Base-by-base conservation (phyloP, 208 protist genomes). In the Acanthamoeba lenticulata region DNA sequence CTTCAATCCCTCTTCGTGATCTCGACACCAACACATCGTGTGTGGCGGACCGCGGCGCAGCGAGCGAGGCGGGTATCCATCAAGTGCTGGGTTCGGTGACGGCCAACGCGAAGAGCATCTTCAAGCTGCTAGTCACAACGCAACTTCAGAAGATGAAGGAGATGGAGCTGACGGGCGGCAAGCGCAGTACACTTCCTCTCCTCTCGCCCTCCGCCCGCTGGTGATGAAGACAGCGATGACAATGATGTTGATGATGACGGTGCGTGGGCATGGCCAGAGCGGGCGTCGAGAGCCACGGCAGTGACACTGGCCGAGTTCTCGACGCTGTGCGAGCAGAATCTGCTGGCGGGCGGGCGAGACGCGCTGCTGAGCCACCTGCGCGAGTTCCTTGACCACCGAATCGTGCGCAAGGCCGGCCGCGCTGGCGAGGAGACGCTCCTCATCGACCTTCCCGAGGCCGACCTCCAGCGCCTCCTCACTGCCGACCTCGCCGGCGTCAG, bases 231-330 rank as follows among this genome's bases (percentile, higher is more conserved):
- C n/a, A n/a, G n/a, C n/a, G 3, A n/a, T n/a, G n/a, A 77, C n/a
- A 24, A 65, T n/a, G n/a, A n/a, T n/a, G n/a, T n/a, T n/a, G n/a
- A n/a, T n/a, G n/a, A n/a, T n/a, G n/a, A n/a, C n/a, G n/a, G n/a
- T n/a, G n/a, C n/a, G n/a, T 65, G 57, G 24, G 24, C 57, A 19
- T n/a, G 24, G 21, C 24, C 52, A 60, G 52, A 21, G 21, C 17
- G 24, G 6, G 74, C 4, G 29, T 17, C 21, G 44, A 19, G 85
- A 72, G 52, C 34, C 5, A 74, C 24, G 34, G 85, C 77, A 45
- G 72, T 91, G 34, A 36, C 85, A 2, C n/a, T 91, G 85, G 55
- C 36, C 40, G 85, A 91, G 85, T 91, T 91, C n/a, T 91, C 85
- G 3, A n/a, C 27, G n/a, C 11, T 91, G 15, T 91, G 85, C 34